Conservation (phyloP, 2,329 filamentous ascomycete species). For the Orbilia oligospora region DNA sequence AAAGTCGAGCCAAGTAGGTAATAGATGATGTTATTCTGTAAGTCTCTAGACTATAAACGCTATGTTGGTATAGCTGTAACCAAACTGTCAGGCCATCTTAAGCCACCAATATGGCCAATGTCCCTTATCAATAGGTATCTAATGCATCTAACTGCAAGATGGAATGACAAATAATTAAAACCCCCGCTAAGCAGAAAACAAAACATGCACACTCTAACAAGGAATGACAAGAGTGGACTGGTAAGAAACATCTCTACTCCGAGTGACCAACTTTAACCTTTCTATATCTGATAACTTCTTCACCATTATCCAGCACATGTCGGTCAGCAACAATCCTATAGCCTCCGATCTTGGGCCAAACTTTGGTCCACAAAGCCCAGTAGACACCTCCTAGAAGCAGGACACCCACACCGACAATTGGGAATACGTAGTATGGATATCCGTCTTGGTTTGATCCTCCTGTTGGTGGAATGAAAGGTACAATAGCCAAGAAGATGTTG, state of each 20-base stretch:
- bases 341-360: conserved; percentile 70
- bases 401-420: conserved; percentile 72
- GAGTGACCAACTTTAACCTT: conserved; percentile 64
- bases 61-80: conserved; percentile 3
- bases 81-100: not conserved
- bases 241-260: conserved; percentile 5
- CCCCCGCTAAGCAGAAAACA: conserved; percentile 11
- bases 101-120: not conserved
- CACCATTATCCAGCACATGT: conserved; percentile 66
- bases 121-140: conserved; percentile 1
- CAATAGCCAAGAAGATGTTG: conserved; percentile 72
- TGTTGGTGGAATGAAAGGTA: conserved; percentile 73
- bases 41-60: conserved; percentile 1
- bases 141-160: not conserved
- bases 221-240: not conserved
- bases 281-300: conserved; percentile 68
- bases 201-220: conserved; percentile 4
- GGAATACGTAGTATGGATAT: conserved; percentile 74
- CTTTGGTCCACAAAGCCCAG: conserved; percentile 72
- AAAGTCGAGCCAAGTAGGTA: not conserved
- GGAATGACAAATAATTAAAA: not conserved
- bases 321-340: conserved; percentile 71
- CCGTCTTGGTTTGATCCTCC: conserved; percentile 67
- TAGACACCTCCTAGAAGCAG: conserved; percentile 71
- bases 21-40: not conserved